Evolutionary conservation across 1,139 yeast species (phyloP).

Genomic region (Yamadazyma triangularis): DNA sequence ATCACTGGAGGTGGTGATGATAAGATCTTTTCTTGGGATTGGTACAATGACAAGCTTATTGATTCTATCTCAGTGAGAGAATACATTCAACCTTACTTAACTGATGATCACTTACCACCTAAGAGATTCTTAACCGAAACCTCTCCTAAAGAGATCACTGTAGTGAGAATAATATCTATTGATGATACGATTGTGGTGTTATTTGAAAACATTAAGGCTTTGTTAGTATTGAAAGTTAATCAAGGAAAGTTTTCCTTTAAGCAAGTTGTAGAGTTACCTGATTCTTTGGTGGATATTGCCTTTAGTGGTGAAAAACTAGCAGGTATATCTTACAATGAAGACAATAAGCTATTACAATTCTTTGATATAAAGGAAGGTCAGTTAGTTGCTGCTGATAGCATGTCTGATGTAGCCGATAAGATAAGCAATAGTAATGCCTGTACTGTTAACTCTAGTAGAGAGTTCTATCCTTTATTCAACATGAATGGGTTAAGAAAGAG

Average conservation of each 20-base stretch:
- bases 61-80: conserved; percentile 48
- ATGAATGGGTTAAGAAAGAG: conserved; percentile 70
- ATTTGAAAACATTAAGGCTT: conserved; percentile 53
- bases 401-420: conserved; percentile 5
- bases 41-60: conserved; percentile 49
- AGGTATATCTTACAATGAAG: conserved; percentile 46
- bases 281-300: conserved; percentile 25
- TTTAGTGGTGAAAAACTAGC: conserved; percentile 21
- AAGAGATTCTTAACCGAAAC: conserved; percentile 57
- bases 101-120: conserved; percentile 62
- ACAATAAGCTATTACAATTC: conserved; percentile 26
- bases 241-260: conserved; percentile 18
- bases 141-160: conserved; percentile 50
- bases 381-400: conserved; percentile 4
- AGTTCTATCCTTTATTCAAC: conserved; percentile 61
- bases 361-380: conserved; percentile 12
- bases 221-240: conserved; percentile 39
- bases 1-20: conserved; percentile 92
- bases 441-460: conserved; percentile 35
- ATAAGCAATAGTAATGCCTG: conserved; percentile 24
- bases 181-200: conserved; percentile 38
- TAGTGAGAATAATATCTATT: conserved; percentile 41
- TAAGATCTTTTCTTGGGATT: conserved; percentile 72
- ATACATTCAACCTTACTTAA: conserved; percentile 45
- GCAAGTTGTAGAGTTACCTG: conserved; percentile 22